These are phyloP conservation scores for Ceratopteris richardii DNA, from an alignment of 75 land plant genomes.

Conservation along the genomic window DNA sequence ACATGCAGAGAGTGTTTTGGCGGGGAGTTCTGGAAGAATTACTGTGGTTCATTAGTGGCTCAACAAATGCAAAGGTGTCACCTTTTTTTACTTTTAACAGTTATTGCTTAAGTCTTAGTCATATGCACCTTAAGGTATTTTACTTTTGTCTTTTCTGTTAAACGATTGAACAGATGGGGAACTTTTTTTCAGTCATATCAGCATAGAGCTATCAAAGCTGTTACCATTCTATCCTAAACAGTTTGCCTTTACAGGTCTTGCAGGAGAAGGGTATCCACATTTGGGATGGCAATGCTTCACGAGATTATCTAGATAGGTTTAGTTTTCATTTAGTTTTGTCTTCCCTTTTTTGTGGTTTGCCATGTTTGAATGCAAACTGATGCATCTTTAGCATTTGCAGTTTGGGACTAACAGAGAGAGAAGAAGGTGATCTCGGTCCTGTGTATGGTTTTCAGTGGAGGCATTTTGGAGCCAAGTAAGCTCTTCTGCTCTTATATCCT, in stretches of 20 bases:
- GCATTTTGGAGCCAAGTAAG: constrained; percentile 93
- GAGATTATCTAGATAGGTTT: constrained; percentile 88
- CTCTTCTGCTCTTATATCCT: neutral
- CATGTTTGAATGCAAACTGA: neutral
- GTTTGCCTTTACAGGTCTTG: constrained; percentile 44
- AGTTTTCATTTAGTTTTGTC: too few species aligned
- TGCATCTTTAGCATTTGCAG: constrained; percentile 27
- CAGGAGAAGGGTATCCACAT: constrained; percentile 88
- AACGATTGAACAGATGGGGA: too few species aligned
- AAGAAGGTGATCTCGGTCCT: constrained; percentile 94
- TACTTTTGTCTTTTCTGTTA: too few species aligned
- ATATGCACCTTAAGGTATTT: too few species aligned
- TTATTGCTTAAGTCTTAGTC: too few species aligned
- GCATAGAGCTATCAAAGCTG: too few species aligned
- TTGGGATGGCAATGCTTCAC: constrained; percentile 97
- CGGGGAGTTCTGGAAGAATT: constrained; percentile 97
- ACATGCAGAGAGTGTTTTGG: constrained; percentile 80
- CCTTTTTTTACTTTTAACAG: too few species aligned
- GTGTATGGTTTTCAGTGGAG: constrained; percentile 99
- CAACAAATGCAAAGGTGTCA: constrained; percentile 91
- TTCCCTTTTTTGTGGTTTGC: too few species aligned
- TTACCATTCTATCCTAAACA: too few species aligned
- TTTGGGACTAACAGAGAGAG: constrained; percentile 67
- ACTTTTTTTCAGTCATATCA: too few species aligned
- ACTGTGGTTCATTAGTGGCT: constrained; percentile 98